Evolutionary conservation across 345 rosid genomes (phyloP), one percentile per base, ranked within the genome.

Genomic region (Triadica sebifera): DNA sequence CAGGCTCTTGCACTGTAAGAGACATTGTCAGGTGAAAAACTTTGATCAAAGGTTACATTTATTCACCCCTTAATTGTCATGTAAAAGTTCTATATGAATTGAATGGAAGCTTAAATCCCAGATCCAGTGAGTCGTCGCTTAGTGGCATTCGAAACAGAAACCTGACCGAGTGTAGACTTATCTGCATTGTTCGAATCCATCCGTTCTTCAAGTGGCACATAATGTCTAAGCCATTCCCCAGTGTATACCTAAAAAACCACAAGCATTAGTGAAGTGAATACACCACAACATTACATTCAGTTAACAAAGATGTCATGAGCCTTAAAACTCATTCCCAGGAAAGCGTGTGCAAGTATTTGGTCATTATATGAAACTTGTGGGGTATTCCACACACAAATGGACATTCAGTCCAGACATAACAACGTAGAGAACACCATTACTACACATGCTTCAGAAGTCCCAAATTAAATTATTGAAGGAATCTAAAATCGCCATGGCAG

Each of bases 181-280:
- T 91, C 98, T 0, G 63, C 81, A 8, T 87, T 87, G 5, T 67
- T 73, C 0, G 85, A 46, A 24, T 65, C 51, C 75, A 81, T 79
- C 72, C 98, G 85, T 79, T 89, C 98, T 69, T 66, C 80, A 4
- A 82, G 86, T 34, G 98, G 97, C 66, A 75, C 82, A 75, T 91
- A 95, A 77, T 85, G 97, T 74, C 98, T 83, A 80, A 95, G 82
- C 99, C 98, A 95, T 73, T 73, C 92, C 51, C 99, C 99, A 0
- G 87, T 89, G 74, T 91, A 95, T 57, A 95, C 99, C 99, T 95
- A 84, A 20, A 71, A 45, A 46, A 63, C 74, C 67, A 61, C 15
- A 37, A 52, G 45, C 12, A 73, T 41, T 20, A 58, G 63, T 41
- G 15, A 22, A 58, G 63, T 41, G 15, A 62, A 41, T 57, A 50